Base-by-base conservation (phyloP, 2,329 filamentous ascomycete genomes). In the Nemania sp. region DNA sequence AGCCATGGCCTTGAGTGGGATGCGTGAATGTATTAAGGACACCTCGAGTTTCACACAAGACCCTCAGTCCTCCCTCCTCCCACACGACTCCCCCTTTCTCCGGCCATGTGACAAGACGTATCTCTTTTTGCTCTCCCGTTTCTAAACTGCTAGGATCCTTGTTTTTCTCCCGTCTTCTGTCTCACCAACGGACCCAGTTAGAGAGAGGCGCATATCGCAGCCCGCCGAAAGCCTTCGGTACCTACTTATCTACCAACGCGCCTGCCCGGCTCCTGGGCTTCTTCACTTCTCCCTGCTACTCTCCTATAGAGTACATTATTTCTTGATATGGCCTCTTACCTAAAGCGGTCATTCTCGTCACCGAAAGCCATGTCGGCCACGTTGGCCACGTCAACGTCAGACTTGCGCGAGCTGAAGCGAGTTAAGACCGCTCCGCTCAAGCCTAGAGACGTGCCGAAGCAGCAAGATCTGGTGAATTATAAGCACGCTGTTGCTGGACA, bases 401-500 rank as follows among this genome's bases (percentile, higher is more conserved):
- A 58, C 26, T 14, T 59, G 12, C 63, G 57, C 47, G 55, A 60
- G 31, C 22, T 56, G 33, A 57, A 59, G 39, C 54, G 57, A 19
- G 53, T 61, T 55, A 69, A 64, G 55, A 66, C 42, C 43, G 60
- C 54, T 36, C 47, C 53, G 9, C 14, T 50, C 44, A 44, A 64
- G 54, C 36, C 64, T 23, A 63, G 63, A 46, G 72, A 72, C 61
- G 72, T 85, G 34, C 82, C 86, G 48, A 80, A 81, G 60, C 75
- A 77, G 50, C 76, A 81, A 51, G 83, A 86, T 54, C 78, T 92
- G 40, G 77, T 84, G 61, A 80, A 85, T 49, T 94, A 88, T 73
- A 83, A 84, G 64, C 80, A 90, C 67, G 89, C 88, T 45, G 90
- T 91, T 58, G 90, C 90, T 59, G 90, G 90, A 73, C 90, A 95